A percentile compares a stretch with the other conserved stretches of the same genome.
Evolutionary conservation across 208 protist genomes (phyloP).

Genomic region (Strigomonas galati): DNA sequence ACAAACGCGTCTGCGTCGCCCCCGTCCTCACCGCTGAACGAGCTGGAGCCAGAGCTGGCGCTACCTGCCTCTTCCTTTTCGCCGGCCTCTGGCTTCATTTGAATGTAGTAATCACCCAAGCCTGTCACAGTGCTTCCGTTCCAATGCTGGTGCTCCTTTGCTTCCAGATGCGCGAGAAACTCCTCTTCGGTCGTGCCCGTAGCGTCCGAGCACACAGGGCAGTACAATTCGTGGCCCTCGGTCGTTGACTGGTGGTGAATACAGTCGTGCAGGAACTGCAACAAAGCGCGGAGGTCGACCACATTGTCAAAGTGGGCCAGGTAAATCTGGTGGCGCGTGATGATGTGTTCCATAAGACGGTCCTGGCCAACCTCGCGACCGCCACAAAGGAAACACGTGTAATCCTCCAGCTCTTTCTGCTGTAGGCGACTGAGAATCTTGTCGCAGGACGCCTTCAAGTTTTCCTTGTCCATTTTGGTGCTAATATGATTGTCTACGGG

Average conservation of each 20-base stretch:
- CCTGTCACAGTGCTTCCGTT: constrained; percentile 42
- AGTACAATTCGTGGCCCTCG: constrained; percentile 19
- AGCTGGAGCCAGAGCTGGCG: neutral
- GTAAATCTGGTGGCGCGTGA: constrained; percentile 34
- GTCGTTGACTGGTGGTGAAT: constrained; percentile 8
- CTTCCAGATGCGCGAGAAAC: constrained; percentile 22
- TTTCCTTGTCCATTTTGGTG: neutral
- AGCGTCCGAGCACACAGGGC: constrained; percentile 49
- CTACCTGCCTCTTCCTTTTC: too few relatives aligned
- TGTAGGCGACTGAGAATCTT: constrained; percentile 53
- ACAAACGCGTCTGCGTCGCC: constrained; percentile 22
- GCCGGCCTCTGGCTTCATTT: neutral
- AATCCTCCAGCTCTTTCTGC: constrained; percentile 23
- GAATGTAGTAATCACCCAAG: constrained; percentile 40
- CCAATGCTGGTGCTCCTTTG: constrained; percentile 37
- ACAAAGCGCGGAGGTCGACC: constrained; percentile 39
- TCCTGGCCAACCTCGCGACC: constrained; percentile 41
- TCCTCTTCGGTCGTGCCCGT: constrained; percentile 3
- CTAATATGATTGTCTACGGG: too few relatives aligned
- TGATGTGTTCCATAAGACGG: constrained; percentile 55
- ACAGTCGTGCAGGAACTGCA: constrained; percentile 26
- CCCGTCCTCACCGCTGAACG: constrained; percentile 17
- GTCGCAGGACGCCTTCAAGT: constrained; percentile 42
- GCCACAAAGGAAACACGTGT: constrained; percentile 50
- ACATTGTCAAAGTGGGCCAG: constrained; percentile 57